A percentile compares a stretch with the other conserved stretches of the same genome.
These are phyloP conservation scores for Nothophaeocryptopus gaeumannii DNA, from an alignment of 2,329 filamentous ascomycete species.

Conservation along the genomic window DNA sequence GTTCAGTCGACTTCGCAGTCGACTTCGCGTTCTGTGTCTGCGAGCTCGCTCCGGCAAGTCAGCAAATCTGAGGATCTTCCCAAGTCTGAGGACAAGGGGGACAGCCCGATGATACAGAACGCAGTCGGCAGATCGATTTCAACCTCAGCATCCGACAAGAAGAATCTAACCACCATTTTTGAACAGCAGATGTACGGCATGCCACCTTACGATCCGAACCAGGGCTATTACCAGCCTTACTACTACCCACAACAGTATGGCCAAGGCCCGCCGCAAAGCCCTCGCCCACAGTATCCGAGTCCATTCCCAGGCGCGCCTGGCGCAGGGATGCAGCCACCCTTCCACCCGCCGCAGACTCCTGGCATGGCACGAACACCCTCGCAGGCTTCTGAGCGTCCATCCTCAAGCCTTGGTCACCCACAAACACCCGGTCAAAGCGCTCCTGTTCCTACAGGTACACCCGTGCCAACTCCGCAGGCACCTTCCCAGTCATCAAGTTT, in stretches of 20 bases:
- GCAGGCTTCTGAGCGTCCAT: slow-evolving; percentile 65
- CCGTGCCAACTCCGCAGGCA: slow-evolving; percentile 17
- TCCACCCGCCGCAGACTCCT: slow-evolving; percentile 52
- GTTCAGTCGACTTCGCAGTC: slow-evolving; percentile 8
- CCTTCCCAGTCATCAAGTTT: slow-evolving; percentile 49
- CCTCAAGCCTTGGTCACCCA: slow-evolving; percentile 60
- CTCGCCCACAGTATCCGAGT: slow-evolving; percentile 46
- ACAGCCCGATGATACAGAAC: slow-evolving; percentile 18
- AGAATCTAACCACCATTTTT: slow-evolving; percentile 39
- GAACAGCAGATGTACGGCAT: slow-evolving; percentile 60
- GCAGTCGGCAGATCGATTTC: not conserved
- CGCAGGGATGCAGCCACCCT: slow-evolving; percentile 52
- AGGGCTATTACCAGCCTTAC: slow-evolving; percentile 45
- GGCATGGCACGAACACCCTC: slow-evolving; percentile 80
- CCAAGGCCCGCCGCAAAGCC: slow-evolving; percentile 45
- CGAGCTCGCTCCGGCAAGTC: slow-evolving; percentile 15
- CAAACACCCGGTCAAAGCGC: slow-evolving; percentile 56
- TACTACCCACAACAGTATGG: slow-evolving; percentile 55
- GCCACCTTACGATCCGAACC: slow-evolving; percentile 49
- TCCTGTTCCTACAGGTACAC: slow-evolving; percentile 52
- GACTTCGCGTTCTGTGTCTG: slow-evolving; percentile 18
- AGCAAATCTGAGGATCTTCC: slow-evolving; percentile 9
- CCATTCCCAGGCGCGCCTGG: slow-evolving; percentile 47
- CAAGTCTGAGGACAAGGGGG: slow-evolving; percentile 6
- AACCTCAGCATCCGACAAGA: slow-evolving; percentile 4